Evolutionary conservation across 2,329 filamentous ascomycete species (phyloP).

Genomic region (Cladobotryum mycophilum): DNA sequence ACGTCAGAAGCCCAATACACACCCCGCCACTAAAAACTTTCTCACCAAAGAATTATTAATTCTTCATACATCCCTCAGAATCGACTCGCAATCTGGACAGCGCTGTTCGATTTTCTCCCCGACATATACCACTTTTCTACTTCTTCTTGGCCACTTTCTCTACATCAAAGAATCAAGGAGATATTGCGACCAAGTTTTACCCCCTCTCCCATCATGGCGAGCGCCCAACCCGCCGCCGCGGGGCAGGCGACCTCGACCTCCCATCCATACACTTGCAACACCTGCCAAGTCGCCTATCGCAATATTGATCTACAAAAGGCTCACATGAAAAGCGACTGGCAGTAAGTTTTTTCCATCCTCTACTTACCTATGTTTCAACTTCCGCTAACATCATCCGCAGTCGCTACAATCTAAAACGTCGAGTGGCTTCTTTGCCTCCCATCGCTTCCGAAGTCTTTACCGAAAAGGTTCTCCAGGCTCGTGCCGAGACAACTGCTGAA

Average conservation of each 20-base stretch:
- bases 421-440: slow-evolving; percentile 82
- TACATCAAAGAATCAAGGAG: background rate
- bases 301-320: slow-evolving; percentile 87
- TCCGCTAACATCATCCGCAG: slow-evolving; percentile 34
- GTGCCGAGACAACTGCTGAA: slow-evolving; percentile 75
- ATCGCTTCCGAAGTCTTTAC: slow-evolving; percentile 90
- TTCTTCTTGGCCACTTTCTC: background rate
- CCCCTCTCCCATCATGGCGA: slow-evolving; percentile 38
- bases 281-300: slow-evolving; percentile 93
- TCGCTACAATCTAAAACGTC: slow-evolving; percentile 93
- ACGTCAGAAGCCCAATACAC: slow-evolving; percentile 16
- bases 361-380: background rate
- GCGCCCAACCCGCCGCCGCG: slow-evolving; percentile 26
- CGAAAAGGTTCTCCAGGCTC: slow-evolving; percentile 89
- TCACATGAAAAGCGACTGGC: slow-evolving; percentile 99
- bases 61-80: slow-evolving; percentile 9
- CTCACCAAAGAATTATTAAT: slow-evolving; percentile 19
- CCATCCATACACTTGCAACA: slow-evolving; percentile 97
- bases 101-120: background rate
- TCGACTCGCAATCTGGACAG: slow-evolving; percentile 5
- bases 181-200: background rate
- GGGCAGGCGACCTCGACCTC: slow-evolving; percentile 38
- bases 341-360: slow-evolving; percentile 54
- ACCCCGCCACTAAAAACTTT: slow-evolving; percentile 23
- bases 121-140: background rate